These are phyloP conservation scores for Nakazawaea wickerhamii DNA, from an alignment of 805 yeast genomes.

Conservation along the genomic window DNA sequence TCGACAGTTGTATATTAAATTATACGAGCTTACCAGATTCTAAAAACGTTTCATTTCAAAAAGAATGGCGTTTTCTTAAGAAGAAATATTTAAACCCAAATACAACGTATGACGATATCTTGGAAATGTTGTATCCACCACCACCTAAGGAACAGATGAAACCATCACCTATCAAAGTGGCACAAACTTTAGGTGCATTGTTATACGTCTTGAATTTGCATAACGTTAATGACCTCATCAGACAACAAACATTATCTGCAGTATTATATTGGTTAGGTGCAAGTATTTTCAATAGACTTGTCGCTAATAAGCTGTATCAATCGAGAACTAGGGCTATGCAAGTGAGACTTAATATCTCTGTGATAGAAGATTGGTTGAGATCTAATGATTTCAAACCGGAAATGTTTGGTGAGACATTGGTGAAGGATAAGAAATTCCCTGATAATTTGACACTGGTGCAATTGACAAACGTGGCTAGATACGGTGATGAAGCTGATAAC, in stretches of 20 bases:
- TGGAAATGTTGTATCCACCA: slow-evolving; percentile 80
- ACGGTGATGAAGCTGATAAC: slow-evolving; percentile 25
- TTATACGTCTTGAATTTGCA: slow-evolving; percentile 80
- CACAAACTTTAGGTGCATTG: slow-evolving; percentile 85
- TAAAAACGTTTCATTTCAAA: slow-evolving; percentile 68
- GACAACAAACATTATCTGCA: slow-evolving; percentile 71
- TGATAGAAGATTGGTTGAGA: slow-evolving; percentile 91
- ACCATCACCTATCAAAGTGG: slow-evolving; percentile 83
- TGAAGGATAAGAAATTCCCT: slow-evolving; percentile 25
- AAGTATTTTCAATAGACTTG: slow-evolving; percentile 64
- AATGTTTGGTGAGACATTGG: slow-evolving; percentile 21
- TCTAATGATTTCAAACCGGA: slow-evolving; percentile 50
- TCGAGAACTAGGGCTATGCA: slow-evolving; percentile 87
- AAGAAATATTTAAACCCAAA: slow-evolving; percentile 35
- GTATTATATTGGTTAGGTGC: slow-evolving; percentile 76
- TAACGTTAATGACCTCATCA: slow-evolving; percentile 71
- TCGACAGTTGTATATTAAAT: slow-evolving; percentile 66
- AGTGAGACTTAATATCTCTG: slow-evolving; percentile 77
- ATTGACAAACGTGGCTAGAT: slow-evolving; percentile 26
- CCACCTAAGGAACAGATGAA: slow-evolving; percentile 70
- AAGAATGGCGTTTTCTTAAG: slow-evolving; percentile 52
- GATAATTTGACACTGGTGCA: slow-evolving; percentile 23
- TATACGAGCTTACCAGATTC: slow-evolving; percentile 82
- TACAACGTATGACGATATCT: slow-evolving; percentile 65
- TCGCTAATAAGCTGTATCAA: slow-evolving; percentile 62